Evolutionary conservation across 441 rosid genomes (phyloP).

Genomic region (Arabidopsis hybrid): DNA sequence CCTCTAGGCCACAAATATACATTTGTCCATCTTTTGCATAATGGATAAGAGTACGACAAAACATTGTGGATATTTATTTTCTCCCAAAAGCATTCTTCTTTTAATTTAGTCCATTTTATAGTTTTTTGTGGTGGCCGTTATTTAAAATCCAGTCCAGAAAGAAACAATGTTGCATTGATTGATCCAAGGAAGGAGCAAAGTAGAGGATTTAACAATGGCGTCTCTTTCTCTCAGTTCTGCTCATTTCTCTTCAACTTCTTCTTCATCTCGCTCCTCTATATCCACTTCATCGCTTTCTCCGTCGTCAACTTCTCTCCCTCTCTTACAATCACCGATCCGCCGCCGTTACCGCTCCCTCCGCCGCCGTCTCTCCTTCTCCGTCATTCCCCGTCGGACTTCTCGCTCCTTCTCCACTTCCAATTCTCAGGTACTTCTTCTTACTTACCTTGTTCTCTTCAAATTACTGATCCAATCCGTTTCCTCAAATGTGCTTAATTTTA

Average conservation of each 20-base stretch:
- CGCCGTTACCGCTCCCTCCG: not conserved
- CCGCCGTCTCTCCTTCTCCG: slow-evolving; percentile 27
- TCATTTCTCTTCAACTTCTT: slow-evolving; percentile 29
- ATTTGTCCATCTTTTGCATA: no score
- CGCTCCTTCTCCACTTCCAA: not conserved
- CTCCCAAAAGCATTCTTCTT: not conserved
- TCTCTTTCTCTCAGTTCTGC: slow-evolving; percentile 36
- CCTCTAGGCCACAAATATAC: no score
- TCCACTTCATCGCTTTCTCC: slow-evolving; percentile 41
- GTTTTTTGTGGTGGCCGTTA: not conserved
- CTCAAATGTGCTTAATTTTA: not conserved
- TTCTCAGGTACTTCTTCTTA: slow-evolving; percentile 24
- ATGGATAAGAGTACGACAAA: not conserved
- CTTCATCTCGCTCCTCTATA: slow-evolving; percentile 31
- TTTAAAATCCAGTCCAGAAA: not conserved
- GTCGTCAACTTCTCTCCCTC: slow-evolving; percentile 23
- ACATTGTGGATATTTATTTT: not conserved
- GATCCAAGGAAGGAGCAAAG: slow-evolving; percentile 9
- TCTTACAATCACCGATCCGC: not conserved
- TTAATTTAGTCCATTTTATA: not conserved
- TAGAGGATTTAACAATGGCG: slow-evolving; percentile 34
- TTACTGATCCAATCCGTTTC: slow-evolving; percentile 14
- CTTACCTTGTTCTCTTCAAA: not conserved
- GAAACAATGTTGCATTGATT: not conserved
- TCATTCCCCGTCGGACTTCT: slow-evolving; percentile 8